Evolutionary conservation across 2,329 filamentous ascomycete genomes (phyloP), one percentile per base, ranked within the genome.

Genomic region (Diaporthe capsici): DNA sequence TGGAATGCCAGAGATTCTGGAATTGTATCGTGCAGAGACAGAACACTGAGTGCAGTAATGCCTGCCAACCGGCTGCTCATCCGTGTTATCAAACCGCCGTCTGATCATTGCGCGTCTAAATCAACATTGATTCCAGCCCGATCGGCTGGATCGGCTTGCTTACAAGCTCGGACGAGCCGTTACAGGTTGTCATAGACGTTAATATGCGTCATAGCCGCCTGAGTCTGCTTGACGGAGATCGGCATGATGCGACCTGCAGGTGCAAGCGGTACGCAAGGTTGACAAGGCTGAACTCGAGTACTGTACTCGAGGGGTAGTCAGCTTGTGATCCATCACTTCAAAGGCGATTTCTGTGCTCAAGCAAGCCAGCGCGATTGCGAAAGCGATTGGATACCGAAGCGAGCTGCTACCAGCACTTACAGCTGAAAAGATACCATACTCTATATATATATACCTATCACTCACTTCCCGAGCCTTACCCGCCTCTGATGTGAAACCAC

Each of bases 121-220:
- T 10, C n/a, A 68, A 34, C 47, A 68, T 22, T 15, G 34, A 8
- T 42, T 13, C 65, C 53, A 47, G 17, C 22, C 47, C 31, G 31
- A 68, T 68, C 47, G 63, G 44, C 31, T 53, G 31, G 44, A 28
- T 37, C 39, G 47, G 47, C 47, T 20, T 37, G 47, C 31, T 20
- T 10, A 28, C 34, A 53, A 68, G n/a, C 65, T 68, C 25, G 47
- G 65, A 68, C 65, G 65, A 53, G 31, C 28, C 6, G 44, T 53
- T 68, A 37, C 47, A 39, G 44, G 44, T 12, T 15, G 22, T 39
- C 22, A 49, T 31, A 15, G 63, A 34, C 47, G 28, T 68, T 25
- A 12, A 20, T 20, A 8, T 37, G 44, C 47, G 65, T n/a, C 65
- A 42, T 47, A 68, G 47, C 31, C n/a, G 47, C 47, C 34, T 39